A percentile compares a stretch with the other conserved stretches of the same genome.
phyloP scores from a whole-genome alignment of 345 rosid genomes.

The Salix caprea region DNA sequence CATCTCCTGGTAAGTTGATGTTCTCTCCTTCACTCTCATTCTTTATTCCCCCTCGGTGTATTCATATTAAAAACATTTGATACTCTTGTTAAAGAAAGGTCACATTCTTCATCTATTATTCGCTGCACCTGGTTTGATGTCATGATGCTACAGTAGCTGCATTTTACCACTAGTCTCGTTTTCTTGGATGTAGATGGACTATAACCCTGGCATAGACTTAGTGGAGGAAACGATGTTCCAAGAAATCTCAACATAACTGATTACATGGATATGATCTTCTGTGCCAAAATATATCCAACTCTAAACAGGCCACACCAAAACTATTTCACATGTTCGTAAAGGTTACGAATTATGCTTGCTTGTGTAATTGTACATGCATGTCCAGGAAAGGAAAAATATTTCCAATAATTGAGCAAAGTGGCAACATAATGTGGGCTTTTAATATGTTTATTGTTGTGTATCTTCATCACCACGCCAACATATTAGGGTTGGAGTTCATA shows the following conservation, averaged over 20 bases:
- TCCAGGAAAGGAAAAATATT: not conserved
- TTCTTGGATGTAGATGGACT: not conserved
- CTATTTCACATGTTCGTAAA: not conserved
- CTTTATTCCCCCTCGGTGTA: not conserved
- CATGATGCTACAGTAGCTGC: not conserved
- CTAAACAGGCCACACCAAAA: not conserved
- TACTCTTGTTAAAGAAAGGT: not conserved
- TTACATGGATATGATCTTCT: not conserved
- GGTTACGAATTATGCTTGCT: not conserved
- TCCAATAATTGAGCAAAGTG: not conserved
- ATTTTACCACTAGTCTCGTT: not conserved
- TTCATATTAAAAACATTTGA: not conserved
- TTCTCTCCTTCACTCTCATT: constrained; percentile 1
- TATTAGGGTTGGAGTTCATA: not conserved
- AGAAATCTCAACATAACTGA: not conserved
- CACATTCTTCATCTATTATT: not conserved
- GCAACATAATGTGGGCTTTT: not conserved
- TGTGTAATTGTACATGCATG: not conserved
- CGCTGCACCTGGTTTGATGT: not conserved
- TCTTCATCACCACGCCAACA: not conserved
- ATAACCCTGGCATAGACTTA: not conserved
- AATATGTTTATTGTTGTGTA: not conserved
- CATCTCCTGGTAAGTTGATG: constrained; percentile 60
- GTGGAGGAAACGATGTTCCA: not conserved
- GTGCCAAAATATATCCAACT: not conserved